phyloP scores from a whole-genome alignment of 164 flowering plant genomes.

The Liquidambar formosana region DNA sequence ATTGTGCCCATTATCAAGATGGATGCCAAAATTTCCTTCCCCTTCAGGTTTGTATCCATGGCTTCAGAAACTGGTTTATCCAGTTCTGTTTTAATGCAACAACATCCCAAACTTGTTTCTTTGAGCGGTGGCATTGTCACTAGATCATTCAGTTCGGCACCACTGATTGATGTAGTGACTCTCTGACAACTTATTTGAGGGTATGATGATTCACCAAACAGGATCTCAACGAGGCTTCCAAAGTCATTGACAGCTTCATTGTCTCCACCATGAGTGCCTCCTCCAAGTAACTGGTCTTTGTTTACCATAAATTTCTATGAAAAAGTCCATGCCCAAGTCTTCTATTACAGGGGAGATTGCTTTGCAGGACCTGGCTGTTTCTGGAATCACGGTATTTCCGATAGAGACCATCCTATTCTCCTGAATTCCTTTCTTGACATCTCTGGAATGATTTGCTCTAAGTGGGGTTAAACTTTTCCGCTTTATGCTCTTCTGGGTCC shows the following conservation, averaged over 20 bases:
- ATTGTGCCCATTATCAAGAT: conserved; percentile 11
- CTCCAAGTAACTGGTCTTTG: too few relatives aligned
- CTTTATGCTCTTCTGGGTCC: conserved; percentile 46
- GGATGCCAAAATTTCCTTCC: conserved; percentile 3
- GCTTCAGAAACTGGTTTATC: conserved; percentile 18
- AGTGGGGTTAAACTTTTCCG: conserved; percentile 18
- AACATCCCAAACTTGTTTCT: conserved; percentile 12
- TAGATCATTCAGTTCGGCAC: too few relatives aligned
- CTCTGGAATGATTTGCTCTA: conserved; percentile 17
- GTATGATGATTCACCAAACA: conserved; percentile 18
- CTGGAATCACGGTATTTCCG: not conserved
- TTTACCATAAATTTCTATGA: too few relatives aligned
- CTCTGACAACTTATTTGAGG: conserved; percentile 23
- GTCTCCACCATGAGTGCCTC: conserved; percentile 13
- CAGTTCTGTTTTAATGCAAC: not conserved
- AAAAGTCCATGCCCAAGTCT: too few relatives aligned
- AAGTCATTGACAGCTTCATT: conserved; percentile 9
- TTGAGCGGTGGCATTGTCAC: not conserved
- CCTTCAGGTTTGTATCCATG: conserved; percentile 25
- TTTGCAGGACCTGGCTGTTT: too few relatives aligned
- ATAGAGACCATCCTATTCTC: conserved; percentile 12
- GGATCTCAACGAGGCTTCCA: conserved; percentile 8
- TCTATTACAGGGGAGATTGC: too few relatives aligned
- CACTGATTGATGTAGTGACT: too few relatives aligned
- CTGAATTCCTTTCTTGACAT: conserved; percentile 21